These are phyloP conservation scores for Endotrypanum monterogeii DNA, from an alignment of 208 protist genomes.

Conservation along the genomic window DNA sequence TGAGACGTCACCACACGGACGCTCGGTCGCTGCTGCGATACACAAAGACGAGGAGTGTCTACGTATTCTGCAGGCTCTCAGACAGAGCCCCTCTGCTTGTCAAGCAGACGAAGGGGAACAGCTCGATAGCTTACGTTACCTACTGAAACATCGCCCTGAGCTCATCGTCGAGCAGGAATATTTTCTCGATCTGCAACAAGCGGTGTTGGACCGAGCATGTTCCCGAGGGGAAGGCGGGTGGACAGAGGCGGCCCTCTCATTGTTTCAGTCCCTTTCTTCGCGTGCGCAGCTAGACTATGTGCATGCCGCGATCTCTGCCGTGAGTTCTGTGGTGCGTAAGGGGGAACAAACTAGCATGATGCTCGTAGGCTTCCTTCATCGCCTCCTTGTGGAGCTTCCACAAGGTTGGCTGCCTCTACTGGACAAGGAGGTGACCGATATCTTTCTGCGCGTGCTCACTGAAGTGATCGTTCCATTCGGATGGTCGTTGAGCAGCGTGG, in stretches of 20 bases:
- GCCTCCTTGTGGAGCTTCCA: constrained; percentile 24
- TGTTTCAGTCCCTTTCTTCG: constrained; percentile 18
- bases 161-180: constrained; percentile 21
- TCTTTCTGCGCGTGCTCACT: constrained; percentile 38
- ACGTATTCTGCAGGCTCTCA: constrained; percentile 6
- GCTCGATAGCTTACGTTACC: constrained; percentile 16
- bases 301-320: background rate
- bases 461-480: constrained; percentile 38
- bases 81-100: background rate
- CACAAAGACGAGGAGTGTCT: constrained; percentile 22
- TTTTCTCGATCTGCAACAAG: constrained; percentile 9
- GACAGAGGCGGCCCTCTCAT: constrained; percentile 14
- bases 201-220: constrained; percentile 11
- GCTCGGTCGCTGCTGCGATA: constrained; percentile 8
- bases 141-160: constrained; percentile 24
- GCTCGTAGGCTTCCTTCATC: constrained; percentile 26
- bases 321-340: background rate
- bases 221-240: background rate
- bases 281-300: constrained; percentile 26
- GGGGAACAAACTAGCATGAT: background rate
- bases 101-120: background rate
- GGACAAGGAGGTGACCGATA: constrained; percentile 35
- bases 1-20: background rate
- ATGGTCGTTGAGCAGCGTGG: constrained; percentile 21
- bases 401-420: constrained; percentile 45